phyloP scores from a whole-genome alignment of 805 yeast genomes.

The Blastobotrys americana region DNA sequence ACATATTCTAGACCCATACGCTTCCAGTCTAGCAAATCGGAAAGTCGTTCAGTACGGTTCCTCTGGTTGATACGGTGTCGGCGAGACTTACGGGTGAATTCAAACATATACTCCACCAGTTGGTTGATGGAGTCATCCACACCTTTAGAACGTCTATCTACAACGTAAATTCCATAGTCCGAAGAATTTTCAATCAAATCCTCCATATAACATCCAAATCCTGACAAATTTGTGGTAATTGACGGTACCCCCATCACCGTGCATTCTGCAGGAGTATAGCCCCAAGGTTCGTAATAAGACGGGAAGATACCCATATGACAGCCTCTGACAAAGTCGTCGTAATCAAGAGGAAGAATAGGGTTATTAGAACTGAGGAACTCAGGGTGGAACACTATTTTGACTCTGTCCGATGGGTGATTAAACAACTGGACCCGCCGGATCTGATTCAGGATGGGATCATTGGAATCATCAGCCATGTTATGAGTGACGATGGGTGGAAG shows the following conservation, averaged over 20 bases:
- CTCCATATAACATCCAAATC: constrained; percentile 98
- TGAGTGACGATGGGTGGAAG: constrained; percentile 96
- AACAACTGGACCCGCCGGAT: constrained; percentile 87
- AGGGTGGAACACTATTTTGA: constrained; percentile 94
- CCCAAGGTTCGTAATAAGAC: constrained; percentile 98
- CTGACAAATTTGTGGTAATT: constrained; percentile 90
- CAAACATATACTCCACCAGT: constrained; percentile 81
- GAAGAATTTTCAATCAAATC: constrained; percentile 88
- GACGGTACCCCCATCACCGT: constrained; percentile 99
- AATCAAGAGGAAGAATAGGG: constrained; percentile 87
- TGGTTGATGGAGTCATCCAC: constrained; percentile 93
- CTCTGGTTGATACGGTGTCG: constrained; percentile 97
- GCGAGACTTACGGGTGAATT: constrained; percentile 79
- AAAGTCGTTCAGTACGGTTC: constrained; percentile 89
- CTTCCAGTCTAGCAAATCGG: constrained; percentile 93
- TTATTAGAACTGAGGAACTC: constrained; percentile 92
- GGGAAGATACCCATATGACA: constrained; percentile 98
- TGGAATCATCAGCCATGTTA: constrained; percentile 88
- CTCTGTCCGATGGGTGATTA: constrained; percentile 84
- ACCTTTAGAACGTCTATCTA: constrained; percentile 85
- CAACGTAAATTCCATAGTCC: constrained; percentile 95
- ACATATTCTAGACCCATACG: constrained; percentile 96
- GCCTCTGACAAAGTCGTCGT: constrained; percentile 96
- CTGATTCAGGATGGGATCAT: constrained; percentile 86
- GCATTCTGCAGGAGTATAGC: constrained; percentile 98